Percentiles rank a stretch among this genome's conserved stretches.
Conservation (phyloP, 1,284 basidiomycete species). For the Somion occarium region DNA sequence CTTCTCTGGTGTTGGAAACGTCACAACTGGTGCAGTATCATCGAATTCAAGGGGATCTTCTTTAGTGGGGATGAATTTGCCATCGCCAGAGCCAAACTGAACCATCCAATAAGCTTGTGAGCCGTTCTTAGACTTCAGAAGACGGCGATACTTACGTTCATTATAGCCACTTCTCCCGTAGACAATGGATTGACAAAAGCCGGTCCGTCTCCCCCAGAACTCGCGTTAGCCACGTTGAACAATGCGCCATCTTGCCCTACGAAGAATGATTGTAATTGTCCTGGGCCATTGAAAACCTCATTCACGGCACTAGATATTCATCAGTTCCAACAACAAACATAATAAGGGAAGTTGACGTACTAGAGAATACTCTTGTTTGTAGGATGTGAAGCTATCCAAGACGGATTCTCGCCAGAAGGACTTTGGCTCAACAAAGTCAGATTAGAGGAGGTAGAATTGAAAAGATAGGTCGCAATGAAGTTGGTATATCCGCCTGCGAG, state of each 20-base stretch:
- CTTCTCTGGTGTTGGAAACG: constrained; percentile 41
- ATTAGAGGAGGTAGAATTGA: constrained; percentile 42
- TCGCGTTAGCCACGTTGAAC: constrained; percentile 38
- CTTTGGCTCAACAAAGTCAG: constrained; percentile 43
- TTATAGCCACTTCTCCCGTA: constrained; percentile 52
- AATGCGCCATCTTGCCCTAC: constrained; percentile 43
- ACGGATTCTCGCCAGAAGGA: constrained; percentile 46
- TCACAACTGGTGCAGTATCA: constrained; percentile 36
- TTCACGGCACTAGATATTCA: constrained; percentile 64
- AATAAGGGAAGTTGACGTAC: constrained; percentile 32
- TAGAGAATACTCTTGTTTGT: constrained; percentile 54
- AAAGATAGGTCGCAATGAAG: constrained; percentile 56
- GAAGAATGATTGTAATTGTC: constrained; percentile 53
- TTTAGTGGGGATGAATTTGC: constrained; percentile 45
- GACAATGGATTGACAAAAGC: constrained; percentile 46
- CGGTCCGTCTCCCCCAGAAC: constrained; percentile 48
- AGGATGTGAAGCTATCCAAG: constrained; percentile 54
- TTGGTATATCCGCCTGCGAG: constrained; percentile 56
- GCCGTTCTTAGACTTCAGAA: no score
- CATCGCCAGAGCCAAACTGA: constrained; percentile 62
- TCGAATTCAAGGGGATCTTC: constrained; percentile 38
- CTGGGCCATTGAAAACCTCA: constrained; percentile 37
- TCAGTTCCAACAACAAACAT: not conserved
- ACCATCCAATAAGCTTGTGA: no score
- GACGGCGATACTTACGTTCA: constrained; percentile 52